Conservation (phyloP, 2,329 filamentous ascomycete species). For the Chaetomium strumarium region DNA sequence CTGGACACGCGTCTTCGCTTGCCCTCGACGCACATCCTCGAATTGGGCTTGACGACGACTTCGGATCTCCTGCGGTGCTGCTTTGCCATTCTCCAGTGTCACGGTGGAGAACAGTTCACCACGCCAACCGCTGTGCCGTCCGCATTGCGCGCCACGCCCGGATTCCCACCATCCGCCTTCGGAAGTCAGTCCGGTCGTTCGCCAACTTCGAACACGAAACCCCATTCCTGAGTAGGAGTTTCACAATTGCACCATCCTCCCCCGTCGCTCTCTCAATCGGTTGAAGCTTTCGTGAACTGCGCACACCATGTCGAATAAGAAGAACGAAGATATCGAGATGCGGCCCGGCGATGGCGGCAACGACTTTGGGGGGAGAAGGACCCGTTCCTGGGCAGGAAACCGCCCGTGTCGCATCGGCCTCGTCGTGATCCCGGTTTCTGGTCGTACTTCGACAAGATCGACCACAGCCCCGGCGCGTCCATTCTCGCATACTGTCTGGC, state of each 20-base stretch:
- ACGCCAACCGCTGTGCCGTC: not conserved
- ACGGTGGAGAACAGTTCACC: conserved; percentile 4
- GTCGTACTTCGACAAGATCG: conserved; percentile 44
- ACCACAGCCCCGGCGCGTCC: conserved; percentile 72
- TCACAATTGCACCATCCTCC: not conserved
- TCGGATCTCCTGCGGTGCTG: conserved; percentile 6
- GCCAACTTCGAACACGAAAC: not conserved
- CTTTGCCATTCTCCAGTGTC: conserved; percentile 6
- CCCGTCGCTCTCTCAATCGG: conserved; percentile 16
- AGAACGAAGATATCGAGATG: conserved; percentile 74
- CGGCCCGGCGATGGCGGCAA: conserved; percentile 57
- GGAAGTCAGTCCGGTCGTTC: not conserved
- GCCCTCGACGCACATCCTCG: conserved; percentile 9
- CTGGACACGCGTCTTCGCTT: conserved; percentile 21
- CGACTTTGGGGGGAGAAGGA: conserved; percentile 48
- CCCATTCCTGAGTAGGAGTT: not conserved
- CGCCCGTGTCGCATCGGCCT: conserved; percentile 32
- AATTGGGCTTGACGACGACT: conserved; percentile 5
- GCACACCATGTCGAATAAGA: conserved; percentile 72
- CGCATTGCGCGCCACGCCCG: not conserved
- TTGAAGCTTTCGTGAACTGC: not conserved
- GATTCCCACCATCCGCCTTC: not conserved
- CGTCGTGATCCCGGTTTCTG: conserved; percentile 29
- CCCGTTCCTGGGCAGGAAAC: conserved; percentile 42
- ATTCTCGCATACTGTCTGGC: conserved; percentile 88